Evolutionary conservation across 1,284 basidiomycete genomes (phyloP), one percentile per base, ranked within the genome.

Genomic region (Singerocomus inundabilis): DNA sequence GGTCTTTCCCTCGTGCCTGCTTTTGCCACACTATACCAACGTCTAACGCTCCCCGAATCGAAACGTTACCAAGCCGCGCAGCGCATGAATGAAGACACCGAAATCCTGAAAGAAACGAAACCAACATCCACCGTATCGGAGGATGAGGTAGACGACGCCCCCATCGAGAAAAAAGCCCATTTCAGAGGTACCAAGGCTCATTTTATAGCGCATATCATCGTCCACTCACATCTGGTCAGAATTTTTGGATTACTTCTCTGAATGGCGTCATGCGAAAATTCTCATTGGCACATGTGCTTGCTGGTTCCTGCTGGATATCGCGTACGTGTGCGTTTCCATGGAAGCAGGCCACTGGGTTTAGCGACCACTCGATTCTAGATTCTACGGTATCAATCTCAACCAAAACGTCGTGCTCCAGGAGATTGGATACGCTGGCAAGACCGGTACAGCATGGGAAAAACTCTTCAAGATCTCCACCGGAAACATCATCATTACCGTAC

Each of bases 371-470:
- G 16, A 24, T 38, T 25, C 26, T 48, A 83, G 80, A 1, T 87
- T 86, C 67, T 87, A 89, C 66, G 87, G 88, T 4, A 85, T 89
- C 70, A 89, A 88, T 68, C 71, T 90, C 38, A 91, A 91, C 73
- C 80, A 85, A 57, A 85, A 83, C 58, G 83, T 88, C 57, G 86
- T 88, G 12, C 74, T 88, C 7, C 71, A 82, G 57, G 74, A 82
- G 61, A 87, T 88, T 21, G 84, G 84, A 4, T 87, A 76, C 53
- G 84, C 73, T 49, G 85, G 84, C 9, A 69, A 54, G 41, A 62
- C 63, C 1, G 83, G 83, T 6, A 73, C 78, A 1, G 70, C 81
- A 5, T 88, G 84, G 84, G 67, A 80, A 43, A 73, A 77, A 32
- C 71, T 88, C 11, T 85, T 83, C 75, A 79, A 79, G 49, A 72